Evolutionary conservation across 257 asterid species (phyloP).

Genomic region (Capsicum rhomboideum): DNA sequence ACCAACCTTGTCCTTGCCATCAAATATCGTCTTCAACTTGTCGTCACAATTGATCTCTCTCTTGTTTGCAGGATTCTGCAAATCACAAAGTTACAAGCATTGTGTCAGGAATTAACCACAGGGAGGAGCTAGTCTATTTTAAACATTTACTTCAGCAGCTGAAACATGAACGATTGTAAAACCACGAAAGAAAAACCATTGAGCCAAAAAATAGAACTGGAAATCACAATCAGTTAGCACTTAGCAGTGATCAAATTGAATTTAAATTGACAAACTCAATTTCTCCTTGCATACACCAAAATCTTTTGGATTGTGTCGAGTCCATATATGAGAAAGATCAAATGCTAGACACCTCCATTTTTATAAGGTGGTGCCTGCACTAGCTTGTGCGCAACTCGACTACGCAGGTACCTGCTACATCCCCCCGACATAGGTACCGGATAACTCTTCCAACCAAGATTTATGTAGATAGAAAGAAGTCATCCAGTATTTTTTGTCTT

Average conservation of each 20-base stretch:
- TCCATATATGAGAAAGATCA: not conserved
- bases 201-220: not conserved
- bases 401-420: not conserved
- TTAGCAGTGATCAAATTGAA: not conserved
- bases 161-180: not conserved
- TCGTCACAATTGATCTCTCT: conserved; percentile 52
- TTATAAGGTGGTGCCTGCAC: not conserved
- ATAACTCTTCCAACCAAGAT: not conserved
- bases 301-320: not conserved
- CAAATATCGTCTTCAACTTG: conserved; percentile 48
- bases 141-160: too few species aligned
- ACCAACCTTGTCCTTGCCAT: conserved; percentile 50
- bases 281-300: not conserved
- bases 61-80: conserved; percentile 57
- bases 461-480: not conserved
- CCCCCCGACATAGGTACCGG: not conserved
- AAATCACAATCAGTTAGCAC: not conserved
- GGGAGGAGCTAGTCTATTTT: too few species aligned
- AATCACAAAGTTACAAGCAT: not conserved
- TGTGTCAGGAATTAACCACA: not conserved
- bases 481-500: not conserved
- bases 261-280: not conserved
- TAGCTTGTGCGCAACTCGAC: not conserved
- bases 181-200: not conserved
- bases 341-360: not conserved